These are phyloP conservation scores for Lepidopterella palustris DNA, from an alignment of 495 filamentous ascomycete genomes.

Conservation along the genomic window DNA sequence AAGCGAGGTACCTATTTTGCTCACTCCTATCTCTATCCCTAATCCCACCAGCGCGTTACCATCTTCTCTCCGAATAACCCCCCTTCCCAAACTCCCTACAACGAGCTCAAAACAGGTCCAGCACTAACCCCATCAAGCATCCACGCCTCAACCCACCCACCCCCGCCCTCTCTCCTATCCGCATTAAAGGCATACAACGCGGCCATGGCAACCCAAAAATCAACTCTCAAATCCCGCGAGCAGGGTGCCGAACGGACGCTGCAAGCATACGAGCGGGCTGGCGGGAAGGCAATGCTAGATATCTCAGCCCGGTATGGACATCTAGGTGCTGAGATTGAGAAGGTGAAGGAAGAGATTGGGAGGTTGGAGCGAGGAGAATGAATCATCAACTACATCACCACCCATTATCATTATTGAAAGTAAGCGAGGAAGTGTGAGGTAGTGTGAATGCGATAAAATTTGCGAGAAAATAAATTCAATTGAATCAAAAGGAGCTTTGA, in stretches of 20 bases:
- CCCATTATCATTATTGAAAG: no score
- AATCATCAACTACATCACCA: no score
- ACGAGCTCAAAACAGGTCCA: no score
- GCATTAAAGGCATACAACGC: conserved; percentile 53
- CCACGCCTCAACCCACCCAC: conserved; percentile 18
- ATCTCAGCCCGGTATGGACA: conserved; percentile 29
- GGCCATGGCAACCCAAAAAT: conserved; percentile 45
- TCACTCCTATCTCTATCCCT: not conserved
- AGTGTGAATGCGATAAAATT: no score
- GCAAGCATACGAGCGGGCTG: conserved; percentile 29
- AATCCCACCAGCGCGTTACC: not conserved
- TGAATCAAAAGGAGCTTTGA: no score
- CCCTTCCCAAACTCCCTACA: not conserved
- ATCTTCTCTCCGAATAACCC: not conserved
- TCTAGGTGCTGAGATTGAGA: conserved; percentile 30
- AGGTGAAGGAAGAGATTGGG: conserved; percentile 31
- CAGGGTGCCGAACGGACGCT: conserved; percentile 26
- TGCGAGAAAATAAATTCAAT: no score
- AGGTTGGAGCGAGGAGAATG: conserved; percentile 22
- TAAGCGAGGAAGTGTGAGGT: no score
- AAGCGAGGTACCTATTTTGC: conserved; percentile 41
- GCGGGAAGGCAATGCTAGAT: conserved; percentile 31
- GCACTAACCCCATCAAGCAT: not conserved
- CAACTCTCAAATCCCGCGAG: conserved; percentile 19
- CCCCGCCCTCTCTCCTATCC: conserved; percentile 42